Percentiles rank a stretch among this genome's conserved stretches.
Evolutionary conservation across 2,329 filamentous ascomycete species (phyloP).

Genomic region (Sphaceloma murrayae): DNA sequence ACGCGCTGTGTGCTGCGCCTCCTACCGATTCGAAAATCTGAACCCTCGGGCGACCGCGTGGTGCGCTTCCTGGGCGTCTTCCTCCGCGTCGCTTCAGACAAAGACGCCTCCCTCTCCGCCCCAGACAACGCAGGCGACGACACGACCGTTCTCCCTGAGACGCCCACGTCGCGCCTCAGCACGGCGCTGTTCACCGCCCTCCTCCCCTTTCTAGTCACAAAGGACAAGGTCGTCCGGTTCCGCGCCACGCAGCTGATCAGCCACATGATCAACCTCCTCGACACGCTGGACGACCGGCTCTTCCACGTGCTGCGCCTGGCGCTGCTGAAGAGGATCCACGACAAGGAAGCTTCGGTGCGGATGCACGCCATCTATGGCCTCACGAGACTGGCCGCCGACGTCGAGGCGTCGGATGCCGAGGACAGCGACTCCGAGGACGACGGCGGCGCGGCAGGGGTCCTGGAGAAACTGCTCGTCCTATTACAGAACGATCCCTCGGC

Average conservation of each 20-base stretch:
- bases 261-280: constrained; percentile 84
- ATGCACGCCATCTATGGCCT: constrained; percentile 86
- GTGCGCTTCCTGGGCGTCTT: constrained; percentile 85
- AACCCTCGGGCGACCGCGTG: constrained; percentile 74
- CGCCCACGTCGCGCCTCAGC: constrained; percentile 71
- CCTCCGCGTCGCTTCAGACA: constrained; percentile 57
- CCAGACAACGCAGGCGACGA: constrained; percentile 47
- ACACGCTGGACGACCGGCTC: constrained; percentile 83
- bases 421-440: constrained; percentile 62
- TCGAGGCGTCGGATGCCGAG: constrained; percentile 43
- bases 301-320: constrained; percentile 74
- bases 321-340: constrained; percentile 73
- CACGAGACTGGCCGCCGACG: constrained; percentile 66
- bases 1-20: constrained; percentile 71
- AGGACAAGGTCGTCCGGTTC: constrained; percentile 89
- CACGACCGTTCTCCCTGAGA: constrained; percentile 65
- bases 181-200: constrained; percentile 63
- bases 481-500: constrained; percentile 90
- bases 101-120: constrained; percentile 34
- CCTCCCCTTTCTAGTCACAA: constrained; percentile 67
- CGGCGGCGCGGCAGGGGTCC: constrained; percentile 54
- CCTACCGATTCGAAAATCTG: constrained; percentile 83
- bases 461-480: constrained; percentile 76
- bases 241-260: constrained; percentile 81
- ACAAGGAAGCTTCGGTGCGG: constrained; percentile 88